Evolutionary conservation across 164 flowering plant genomes (phyloP), one percentile per base, ranked within the genome.

Genomic region (Nymphaea thermarum): DNA sequence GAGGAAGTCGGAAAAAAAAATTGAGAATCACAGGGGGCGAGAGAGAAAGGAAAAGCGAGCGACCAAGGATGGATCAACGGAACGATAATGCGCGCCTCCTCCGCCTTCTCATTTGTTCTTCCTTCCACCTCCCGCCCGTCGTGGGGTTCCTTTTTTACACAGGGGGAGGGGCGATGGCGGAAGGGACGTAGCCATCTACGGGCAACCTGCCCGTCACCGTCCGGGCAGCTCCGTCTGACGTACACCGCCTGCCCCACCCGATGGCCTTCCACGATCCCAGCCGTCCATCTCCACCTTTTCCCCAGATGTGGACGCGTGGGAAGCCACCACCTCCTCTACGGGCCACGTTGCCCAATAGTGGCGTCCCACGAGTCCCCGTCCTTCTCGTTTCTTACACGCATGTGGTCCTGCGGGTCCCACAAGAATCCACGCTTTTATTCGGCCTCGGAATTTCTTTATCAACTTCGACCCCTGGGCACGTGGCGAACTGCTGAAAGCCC

Each of bases 191-290:
- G 16, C 60, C 55, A 17, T 62, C 43, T 15, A 51, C 75, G 78
- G 86, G 78, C 79, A 80, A 78, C 67, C 70, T 67, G 66, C 82
- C 77, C 80, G 74, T 74, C 78, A 79, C 82, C 75, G 66, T 71
- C 80, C 12, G 61, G 78, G 81, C 80, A 77, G 77, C 68, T 17
- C 72, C 72, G 77, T 75, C 74, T 75, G 63, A 65, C 62, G 66
- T 75, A 63, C 51, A 66, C 47, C 63, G 67, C 18, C n/a, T 36
- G 67, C 43, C 12, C 47, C 17, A 47, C 62, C 59, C 17, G 41
- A 36, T 17, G 11, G 70, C 66, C 62, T 63, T 10, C 44, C 15
- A 69, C n/a, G 12, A 63, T 69, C 71, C 43, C 4, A 4, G 36
- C 66, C 71, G 71, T 69, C 62, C 17, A 42, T 41, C 17, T 63